Conservation (phyloP, 352 stramenopile species). For the Pythium dissimile region DNA sequence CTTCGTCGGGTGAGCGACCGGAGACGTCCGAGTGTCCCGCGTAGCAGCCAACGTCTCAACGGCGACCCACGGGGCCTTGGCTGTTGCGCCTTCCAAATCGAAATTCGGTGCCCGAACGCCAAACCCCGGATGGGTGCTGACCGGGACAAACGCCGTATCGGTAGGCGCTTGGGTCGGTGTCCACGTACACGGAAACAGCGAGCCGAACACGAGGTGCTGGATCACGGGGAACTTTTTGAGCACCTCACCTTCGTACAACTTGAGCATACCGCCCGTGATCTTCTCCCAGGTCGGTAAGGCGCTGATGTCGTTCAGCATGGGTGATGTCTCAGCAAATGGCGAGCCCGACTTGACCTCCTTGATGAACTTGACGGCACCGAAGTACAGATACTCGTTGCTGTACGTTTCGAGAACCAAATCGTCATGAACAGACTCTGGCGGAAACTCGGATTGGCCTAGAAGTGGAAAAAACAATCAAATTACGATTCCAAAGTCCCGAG, state of each 20-base stretch:
- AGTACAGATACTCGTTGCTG: constrained; percentile 88
- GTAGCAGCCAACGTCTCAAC: constrained; percentile 47
- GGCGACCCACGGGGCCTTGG: constrained; percentile 64
- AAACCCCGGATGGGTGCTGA: constrained; percentile 56
- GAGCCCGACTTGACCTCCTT: constrained; percentile 88
- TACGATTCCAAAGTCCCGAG: not conserved
- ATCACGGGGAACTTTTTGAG: constrained; percentile 98
- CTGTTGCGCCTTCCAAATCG: constrained; percentile 50
- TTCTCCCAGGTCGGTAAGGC: constrained; percentile 89
- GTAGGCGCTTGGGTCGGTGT: constrained; percentile 53
- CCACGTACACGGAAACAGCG: constrained; percentile 88
- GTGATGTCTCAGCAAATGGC: constrained; percentile 91
- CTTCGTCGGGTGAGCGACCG: constrained; percentile 19
- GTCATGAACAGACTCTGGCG: constrained; percentile 74
- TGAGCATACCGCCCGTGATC: constrained; percentile 89
- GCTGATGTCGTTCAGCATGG: constrained; percentile 93
- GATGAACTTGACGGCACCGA: constrained; percentile 92
- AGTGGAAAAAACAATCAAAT: not conserved
- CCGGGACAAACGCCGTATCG: constrained; percentile 45
- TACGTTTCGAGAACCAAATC: constrained; percentile 57
- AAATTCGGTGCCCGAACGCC: constrained; percentile 67
- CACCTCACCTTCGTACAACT: constrained; percentile 95
- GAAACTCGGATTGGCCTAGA: constrained; percentile 60
- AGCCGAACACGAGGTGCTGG: constrained; percentile 98
- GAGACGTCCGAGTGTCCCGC: constrained; percentile 52